These are phyloP conservation scores for Primulina eburnea DNA, from an alignment of 257 asterid genomes.

Conservation along the genomic window DNA sequence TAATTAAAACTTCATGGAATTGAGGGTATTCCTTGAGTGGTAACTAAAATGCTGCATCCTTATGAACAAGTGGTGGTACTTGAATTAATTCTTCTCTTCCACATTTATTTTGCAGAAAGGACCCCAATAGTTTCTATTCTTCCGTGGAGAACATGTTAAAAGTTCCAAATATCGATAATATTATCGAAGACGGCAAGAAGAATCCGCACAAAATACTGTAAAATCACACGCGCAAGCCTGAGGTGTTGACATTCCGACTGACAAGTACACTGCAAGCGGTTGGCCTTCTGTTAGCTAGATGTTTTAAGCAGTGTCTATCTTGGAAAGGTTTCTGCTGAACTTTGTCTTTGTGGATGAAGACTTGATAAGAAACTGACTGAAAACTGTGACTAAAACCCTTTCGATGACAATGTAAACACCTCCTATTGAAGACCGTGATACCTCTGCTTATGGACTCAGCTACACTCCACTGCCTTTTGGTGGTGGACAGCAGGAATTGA, in stretches of 20 bases:
- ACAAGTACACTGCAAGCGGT: slow-evolving; percentile 83
- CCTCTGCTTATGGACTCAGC: slow-evolving; percentile 78
- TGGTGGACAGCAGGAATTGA: slow-evolving; percentile 72
- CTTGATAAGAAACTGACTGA: slow-evolving; percentile 40
- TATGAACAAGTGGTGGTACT: background rate
- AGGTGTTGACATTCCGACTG: slow-evolving; percentile 51
- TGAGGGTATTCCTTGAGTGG: background rate
- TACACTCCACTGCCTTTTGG: slow-evolving; percentile 59
- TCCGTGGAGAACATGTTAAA: slow-evolving; percentile 62
- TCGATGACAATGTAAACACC: slow-evolving; percentile 24
- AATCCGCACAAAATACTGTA: slow-evolving; percentile 66
- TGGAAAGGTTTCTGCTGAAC: slow-evolving; percentile 77
- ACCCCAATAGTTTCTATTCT: slow-evolving; percentile 58
- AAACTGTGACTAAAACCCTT: slow-evolving; percentile 22
- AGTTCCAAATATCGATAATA: slow-evolving; percentile 68
- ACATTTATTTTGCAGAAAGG: slow-evolving; percentile 49
- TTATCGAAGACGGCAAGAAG: slow-evolving; percentile 93
- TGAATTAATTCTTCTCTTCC: slow-evolving; percentile 18
- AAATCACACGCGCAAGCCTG: slow-evolving; percentile 61
- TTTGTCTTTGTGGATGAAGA: slow-evolving; percentile 54
- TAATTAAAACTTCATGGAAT: background rate
- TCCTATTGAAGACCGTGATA: slow-evolving; percentile 37
- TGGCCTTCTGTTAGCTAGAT: slow-evolving; percentile 93
- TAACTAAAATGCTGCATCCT: background rate
- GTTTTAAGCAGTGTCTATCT: slow-evolving; percentile 78